Evolutionary conservation across 2,329 filamentous ascomycete genomes (phyloP), one percentile per base, ranked within the genome.

Genomic region (Fusarium circinatum): DNA sequence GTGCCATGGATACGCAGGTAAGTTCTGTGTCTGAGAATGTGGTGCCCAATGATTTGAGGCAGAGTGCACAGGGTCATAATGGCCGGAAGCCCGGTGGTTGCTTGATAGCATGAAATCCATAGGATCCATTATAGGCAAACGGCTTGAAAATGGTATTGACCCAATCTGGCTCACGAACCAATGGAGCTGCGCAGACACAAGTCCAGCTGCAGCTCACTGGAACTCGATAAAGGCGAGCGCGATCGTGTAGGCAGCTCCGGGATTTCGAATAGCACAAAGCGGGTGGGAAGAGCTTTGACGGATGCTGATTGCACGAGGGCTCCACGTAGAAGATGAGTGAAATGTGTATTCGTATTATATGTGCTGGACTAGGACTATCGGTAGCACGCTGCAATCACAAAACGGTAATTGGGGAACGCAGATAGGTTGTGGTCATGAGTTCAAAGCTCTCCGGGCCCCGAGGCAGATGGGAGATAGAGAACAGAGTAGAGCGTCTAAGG

Each of bases 361-460:
- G 60, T 73, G 76, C 49, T 78, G 74, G 71, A 78, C 75, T 78
- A 78, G 68, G 65, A 78, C 74, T 78, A 78, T 78, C 74, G 75
- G 69, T 73, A 68, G 67, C 66, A 77, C 75, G 76, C 76, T 78
- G 76, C 45, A 76, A 68, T 76, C 75, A 78, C 68, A 70, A 42
- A 76, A 67, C 60, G 64, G 68, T 76, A 68, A 73, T 78, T 70
- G 70, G 72, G 62, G 70, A 65, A 75, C 68, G 71, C 70, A 76
- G 75, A 71, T 54, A 57, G 68, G 55, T 71, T 69, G 63, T 65
- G 67, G 70, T 76, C 76, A 76, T 78, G 76, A 71, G 74, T 71
- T 64, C 74, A 73, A 60, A 55, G 49, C 51, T 49, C 59, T 68
- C 57, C 60, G 59, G 73, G 63, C 62, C 62, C 67, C 68, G 67